Conservation (phyloP, 768 basidiomycete species). For the Trametes sanguinea region DNA sequence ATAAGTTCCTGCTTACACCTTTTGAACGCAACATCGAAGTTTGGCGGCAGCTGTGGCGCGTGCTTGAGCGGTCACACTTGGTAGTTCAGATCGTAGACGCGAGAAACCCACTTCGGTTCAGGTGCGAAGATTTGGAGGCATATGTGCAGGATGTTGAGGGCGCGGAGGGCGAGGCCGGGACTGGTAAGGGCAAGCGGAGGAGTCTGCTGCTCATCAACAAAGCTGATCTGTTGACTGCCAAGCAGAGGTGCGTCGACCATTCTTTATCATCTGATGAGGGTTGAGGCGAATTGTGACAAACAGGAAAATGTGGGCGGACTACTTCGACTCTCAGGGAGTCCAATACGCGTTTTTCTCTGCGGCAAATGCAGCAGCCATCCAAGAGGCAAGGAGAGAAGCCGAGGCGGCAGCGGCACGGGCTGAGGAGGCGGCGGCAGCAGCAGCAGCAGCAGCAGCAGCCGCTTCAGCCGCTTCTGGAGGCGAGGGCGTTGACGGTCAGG, state of each 20-base stretch:
- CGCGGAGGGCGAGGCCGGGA: conserved; percentile 76
- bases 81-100: conserved; percentile 96
- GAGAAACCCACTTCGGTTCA: conserved; percentile 88
- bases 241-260: conserved; percentile 67
- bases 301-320: conserved; percentile 88
- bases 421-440: conserved; percentile 29
- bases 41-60: conserved; percentile 98
- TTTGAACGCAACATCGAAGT: conserved; percentile 98
- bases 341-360: conserved; percentile 94
- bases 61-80: conserved; percentile 91
- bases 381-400: conserved; percentile 66
- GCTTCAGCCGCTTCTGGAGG: conserved; percentile 11
- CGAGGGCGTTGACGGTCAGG: conserved; percentile 30
- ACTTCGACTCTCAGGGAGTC: conserved; percentile 75
- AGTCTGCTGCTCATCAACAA: conserved; percentile 93
- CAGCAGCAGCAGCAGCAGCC: conserved; percentile 29
- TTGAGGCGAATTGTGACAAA: neutral
- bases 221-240: conserved; percentile 83
- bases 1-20: conserved; percentile 88
- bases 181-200: conserved; percentile 69
- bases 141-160: conserved; percentile 88
- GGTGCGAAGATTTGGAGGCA: conserved; percentile 87
- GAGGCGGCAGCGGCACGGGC: conserved; percentile 33
- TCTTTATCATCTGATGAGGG: neutral
- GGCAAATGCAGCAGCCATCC: conserved; percentile 80